Evolutionary conservation across 148 eudicot genomes (phyloP).

Genomic region (Oxyria digyna): DNA sequence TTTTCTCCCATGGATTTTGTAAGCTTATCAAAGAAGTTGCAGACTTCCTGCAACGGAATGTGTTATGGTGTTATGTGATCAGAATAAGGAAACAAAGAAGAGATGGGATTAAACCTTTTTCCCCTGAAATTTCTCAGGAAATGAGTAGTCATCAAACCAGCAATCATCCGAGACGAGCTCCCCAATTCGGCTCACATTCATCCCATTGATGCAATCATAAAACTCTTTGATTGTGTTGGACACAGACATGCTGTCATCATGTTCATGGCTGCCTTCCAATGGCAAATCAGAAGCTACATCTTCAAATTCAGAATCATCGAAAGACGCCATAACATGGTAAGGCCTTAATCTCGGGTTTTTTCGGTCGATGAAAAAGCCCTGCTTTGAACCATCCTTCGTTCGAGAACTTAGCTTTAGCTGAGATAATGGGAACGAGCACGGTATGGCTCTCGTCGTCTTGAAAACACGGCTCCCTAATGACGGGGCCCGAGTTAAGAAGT

Average conservation of each 20-base stretch:
- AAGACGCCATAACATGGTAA: not conserved
- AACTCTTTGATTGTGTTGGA: conserved; percentile 38
- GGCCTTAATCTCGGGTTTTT: not conserved
- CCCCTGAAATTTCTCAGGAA: conserved; percentile 43
- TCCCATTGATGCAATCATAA: conserved; percentile 49
- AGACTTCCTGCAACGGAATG: conserved; percentile 39
- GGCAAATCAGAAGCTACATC: not conserved
- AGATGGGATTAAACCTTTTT: conserved; percentile 32
- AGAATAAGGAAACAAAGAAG: not conserved
- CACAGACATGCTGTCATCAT: not conserved
- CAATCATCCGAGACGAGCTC: conserved; percentile 41
- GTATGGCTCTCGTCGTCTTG: conserved; percentile 3
- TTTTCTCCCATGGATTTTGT: conserved; percentile 49
- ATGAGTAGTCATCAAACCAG: conserved; percentile 46
- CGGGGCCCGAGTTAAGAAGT: not conserved
- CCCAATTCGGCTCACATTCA: conserved; percentile 23
- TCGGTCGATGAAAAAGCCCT: not conserved
- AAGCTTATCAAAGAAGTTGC: conserved; percentile 36
- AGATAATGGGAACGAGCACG: not conserved
- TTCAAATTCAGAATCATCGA: not conserved
- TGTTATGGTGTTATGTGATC: not conserved
- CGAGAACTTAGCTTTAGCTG: not conserved
- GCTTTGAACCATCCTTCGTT: not conserved
- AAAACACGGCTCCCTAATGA: not conserved
- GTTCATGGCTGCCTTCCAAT: not conserved